A percentile compares a stretch with the other conserved stretches of the same genome.
Conservation (phyloP, 768 basidiomycete species). For the Lentinula aciculospora region DNA sequence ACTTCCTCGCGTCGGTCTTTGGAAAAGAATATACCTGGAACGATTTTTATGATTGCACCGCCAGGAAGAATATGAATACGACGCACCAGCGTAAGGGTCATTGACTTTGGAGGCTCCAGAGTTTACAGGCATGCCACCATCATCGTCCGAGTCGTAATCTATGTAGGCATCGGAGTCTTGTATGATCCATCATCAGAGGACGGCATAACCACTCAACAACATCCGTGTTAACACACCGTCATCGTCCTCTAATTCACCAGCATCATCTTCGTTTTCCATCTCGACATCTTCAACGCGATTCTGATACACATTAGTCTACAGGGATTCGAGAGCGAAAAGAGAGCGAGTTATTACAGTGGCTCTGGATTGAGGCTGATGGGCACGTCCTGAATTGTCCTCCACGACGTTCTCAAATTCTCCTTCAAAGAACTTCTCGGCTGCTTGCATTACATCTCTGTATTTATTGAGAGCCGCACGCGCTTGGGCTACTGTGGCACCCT, state of each 20-base stretch:
- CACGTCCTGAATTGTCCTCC: neutral
- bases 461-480: slow-evolving; percentile 78
- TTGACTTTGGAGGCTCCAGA: slow-evolving; percentile 46
- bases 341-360: neutral
- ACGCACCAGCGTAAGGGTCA: slow-evolving; percentile 84
- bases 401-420: slow-evolving; percentile 75
- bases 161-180: slow-evolving; percentile 43
- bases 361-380: neutral
- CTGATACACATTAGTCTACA: slow-evolving; percentile 24
- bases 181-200: neutral
- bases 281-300: slow-evolving; percentile 18
- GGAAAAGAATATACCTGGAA: slow-evolving; percentile 85
- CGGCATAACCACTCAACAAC: neutral
- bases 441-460: slow-evolving; percentile 88
- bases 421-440: slow-evolving; percentile 80
- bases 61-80: no score
- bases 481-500: slow-evolving; percentile 82
- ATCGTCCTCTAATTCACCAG: slow-evolving; percentile 40
- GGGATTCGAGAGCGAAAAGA: neutral
- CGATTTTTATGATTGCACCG: neutral
- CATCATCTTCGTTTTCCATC: slow-evolving; percentile 14
- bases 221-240: slow-evolving; percentile 29
- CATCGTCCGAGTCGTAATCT: slow-evolving; percentile 83
- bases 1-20: slow-evolving; percentile 91
- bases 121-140: slow-evolving; percentile 26